Evolutionary conservation across 2,329 filamentous ascomycete genomes (phyloP), one percentile per base, ranked within the genome.

Genomic region (Cryphonectria japonica): DNA sequence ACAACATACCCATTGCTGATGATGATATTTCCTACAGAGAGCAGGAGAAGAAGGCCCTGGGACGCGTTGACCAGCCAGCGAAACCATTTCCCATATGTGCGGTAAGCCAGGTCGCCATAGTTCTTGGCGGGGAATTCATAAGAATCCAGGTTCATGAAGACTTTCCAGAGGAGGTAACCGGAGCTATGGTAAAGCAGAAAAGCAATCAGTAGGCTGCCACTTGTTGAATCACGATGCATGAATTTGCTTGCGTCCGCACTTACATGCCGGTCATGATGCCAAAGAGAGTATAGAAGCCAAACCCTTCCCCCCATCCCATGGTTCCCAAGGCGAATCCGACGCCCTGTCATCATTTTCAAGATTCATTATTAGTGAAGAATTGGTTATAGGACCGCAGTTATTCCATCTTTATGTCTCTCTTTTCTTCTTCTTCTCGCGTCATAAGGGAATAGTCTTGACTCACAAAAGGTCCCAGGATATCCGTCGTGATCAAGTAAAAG

Each of bases 21-120:
- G 67, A 87, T 84, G 62, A 88, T 79, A 62, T 86, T 78, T 0
- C 83, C 81, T 0, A 88, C 84, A 52, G 83, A 84, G 32, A 88
- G 78, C 16, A 88, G 75, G 16, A 86, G 77, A 66, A 82, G 81
- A 22, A 86, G 73, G 0, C 82, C 79, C 73, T 86, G 85, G 0
- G 83, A 77, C 60, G 84, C 69, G 71, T 86, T 86, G 76, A 84
- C 78, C n/a, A 80, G 61, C 71, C 86, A 80, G n/a, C 84, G 82
- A 34, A 82, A 79, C 68, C 75, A 78, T 16, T 75, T 74, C 2
- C 85, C 85, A 67, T 81, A 85, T 50, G 82, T 76, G 37, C 85
- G 81, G 75, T 83, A 85, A 34, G 81, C 83, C 1, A 84, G 75
- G 75, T 85, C 83, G 6, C 83, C 83, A 65, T 83, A 85, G 74